These are phyloP conservation scores for Russula foetens DNA, from an alignment of 768 basidiomycete species.

Conservation along the genomic window DNA sequence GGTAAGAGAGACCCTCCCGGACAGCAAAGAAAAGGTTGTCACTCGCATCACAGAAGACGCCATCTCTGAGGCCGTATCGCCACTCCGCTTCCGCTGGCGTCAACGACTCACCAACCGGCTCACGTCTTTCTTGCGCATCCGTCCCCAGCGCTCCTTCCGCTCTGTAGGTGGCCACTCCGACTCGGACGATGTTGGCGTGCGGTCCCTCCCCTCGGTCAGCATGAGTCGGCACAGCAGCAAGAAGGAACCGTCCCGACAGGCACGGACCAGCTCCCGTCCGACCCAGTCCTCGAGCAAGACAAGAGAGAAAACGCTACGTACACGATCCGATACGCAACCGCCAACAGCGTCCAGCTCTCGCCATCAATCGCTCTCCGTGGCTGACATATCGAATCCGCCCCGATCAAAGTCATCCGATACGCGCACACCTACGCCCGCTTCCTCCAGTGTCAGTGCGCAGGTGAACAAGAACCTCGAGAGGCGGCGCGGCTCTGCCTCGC, in stretches of 20 bases:
- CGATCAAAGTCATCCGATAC: constrained; percentile 18
- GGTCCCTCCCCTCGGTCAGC: constrained; percentile 9
- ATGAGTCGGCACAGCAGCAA: constrained; percentile 5
- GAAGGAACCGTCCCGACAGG: neutral
- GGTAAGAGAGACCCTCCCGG: constrained; percentile 55
- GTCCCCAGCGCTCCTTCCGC: constrained; percentile 29
- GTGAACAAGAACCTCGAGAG: neutral
- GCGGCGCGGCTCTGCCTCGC: constrained; percentile 15
- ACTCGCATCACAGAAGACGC: constrained; percentile 70
- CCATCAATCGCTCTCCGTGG: neutral
- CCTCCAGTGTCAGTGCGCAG: neutral
- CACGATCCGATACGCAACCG: neutral
- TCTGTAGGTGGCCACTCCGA: constrained; percentile 18
- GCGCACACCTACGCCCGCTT: neutral
- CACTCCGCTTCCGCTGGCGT: constrained; percentile 54
- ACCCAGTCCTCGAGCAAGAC: neutral
- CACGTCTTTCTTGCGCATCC: constrained; percentile 42
- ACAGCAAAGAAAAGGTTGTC: constrained; percentile 36
- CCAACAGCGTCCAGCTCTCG: constrained; percentile 1
- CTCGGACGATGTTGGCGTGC: constrained; percentile 19
- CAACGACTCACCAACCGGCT: constrained; percentile 37
- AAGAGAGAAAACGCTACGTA: neutral
- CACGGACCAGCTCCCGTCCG: neutral
- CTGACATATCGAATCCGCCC: constrained; percentile 3
- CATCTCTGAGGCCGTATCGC: constrained; percentile 63